Conservation (phyloP, 345 rosid genomes). For the Corchorus olitorius region DNA sequence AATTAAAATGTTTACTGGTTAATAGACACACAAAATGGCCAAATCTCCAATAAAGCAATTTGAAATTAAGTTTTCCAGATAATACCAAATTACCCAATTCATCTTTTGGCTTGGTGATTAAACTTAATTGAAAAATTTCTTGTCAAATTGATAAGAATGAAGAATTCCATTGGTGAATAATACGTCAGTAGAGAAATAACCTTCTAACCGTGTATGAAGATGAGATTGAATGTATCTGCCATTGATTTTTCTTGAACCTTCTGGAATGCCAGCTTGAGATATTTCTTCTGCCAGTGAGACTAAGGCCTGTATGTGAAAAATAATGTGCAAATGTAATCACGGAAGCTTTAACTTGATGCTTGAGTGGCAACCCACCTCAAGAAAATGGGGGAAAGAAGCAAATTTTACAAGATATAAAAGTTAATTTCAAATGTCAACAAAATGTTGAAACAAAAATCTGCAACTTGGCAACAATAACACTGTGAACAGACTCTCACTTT, state of each 20-base stretch:
- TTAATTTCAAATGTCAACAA: too few species aligned
- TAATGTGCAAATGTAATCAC: background rate
- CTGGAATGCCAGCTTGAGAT: conserved; percentile 60
- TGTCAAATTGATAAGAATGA: background rate
- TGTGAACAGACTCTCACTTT: too few species aligned
- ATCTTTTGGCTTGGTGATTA: background rate
- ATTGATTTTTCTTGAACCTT: conserved; percentile 78
- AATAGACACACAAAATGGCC: background rate
- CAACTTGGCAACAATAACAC: too few species aligned
- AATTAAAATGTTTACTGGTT: background rate
- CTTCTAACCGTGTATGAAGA: conserved; percentile 69
- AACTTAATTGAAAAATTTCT: background rate
- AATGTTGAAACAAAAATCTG: too few species aligned
- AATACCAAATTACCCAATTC: background rate
- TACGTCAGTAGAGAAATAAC: conserved; percentile 34
- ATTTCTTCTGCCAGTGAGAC: conserved; percentile 73
- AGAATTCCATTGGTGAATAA: background rate
- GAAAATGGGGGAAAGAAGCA: too few species aligned
- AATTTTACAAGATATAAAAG: too few species aligned
- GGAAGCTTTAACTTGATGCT: conserved; percentile 1
- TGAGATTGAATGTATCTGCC: conserved; percentile 90
- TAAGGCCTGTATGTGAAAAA: conserved; percentile 50
- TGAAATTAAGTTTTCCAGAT: background rate
- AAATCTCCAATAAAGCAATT: background rate
- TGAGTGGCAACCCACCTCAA: too few species aligned